phyloP scores from a whole-genome alignment of 805 yeast species.

The Metschnikowia sp. region DNA sequence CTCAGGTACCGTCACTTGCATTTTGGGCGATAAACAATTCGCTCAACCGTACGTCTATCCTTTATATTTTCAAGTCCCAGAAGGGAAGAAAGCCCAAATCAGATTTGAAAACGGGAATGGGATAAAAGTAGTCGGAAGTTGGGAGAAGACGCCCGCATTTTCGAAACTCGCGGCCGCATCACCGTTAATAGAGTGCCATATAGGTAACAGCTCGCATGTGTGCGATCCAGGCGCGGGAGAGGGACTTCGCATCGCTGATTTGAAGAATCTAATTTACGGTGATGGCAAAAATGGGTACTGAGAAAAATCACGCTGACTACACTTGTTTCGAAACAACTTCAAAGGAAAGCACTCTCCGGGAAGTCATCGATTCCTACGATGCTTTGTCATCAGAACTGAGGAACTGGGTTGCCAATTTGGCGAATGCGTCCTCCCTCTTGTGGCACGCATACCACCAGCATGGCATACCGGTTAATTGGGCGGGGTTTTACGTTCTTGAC shows the following conservation, averaged over 20 bases:
- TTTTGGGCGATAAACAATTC: conserved; percentile 7
- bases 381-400: conserved; percentile 60
- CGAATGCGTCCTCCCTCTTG: conserved; percentile 80
- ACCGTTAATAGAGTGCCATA: conserved; percentile 16
- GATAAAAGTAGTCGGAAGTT: conserved; percentile 6
- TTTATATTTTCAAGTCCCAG: conserved; percentile 11
- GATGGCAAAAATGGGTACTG: conserved; percentile 5
- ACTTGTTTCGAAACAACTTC: conserved; percentile 45
- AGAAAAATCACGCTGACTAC: conserved; percentile 65
- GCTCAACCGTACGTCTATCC: conserved; percentile 17
- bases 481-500: conserved; percentile 77
- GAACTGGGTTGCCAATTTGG: conserved; percentile 87
- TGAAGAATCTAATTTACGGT: neutral
- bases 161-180: conserved; percentile 7
- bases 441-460: conserved; percentile 84
- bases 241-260: conserved; percentile 4
- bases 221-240: conserved; percentile 9
- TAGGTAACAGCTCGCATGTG: conserved; percentile 9
- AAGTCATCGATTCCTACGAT: conserved; percentile 55
- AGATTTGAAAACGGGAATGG: conserved; percentile 3
- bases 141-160: conserved; percentile 12
- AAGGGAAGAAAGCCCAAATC: conserved; percentile 7
- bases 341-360: conserved; percentile 56
- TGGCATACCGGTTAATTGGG: conserved; percentile 71
- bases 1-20: conserved; percentile 15